Evolutionary conservation across 116 monocot species (phyloP), one percentile per base, ranked within the genome.

Genomic region (Phalaenopsis hybrid): DNA sequence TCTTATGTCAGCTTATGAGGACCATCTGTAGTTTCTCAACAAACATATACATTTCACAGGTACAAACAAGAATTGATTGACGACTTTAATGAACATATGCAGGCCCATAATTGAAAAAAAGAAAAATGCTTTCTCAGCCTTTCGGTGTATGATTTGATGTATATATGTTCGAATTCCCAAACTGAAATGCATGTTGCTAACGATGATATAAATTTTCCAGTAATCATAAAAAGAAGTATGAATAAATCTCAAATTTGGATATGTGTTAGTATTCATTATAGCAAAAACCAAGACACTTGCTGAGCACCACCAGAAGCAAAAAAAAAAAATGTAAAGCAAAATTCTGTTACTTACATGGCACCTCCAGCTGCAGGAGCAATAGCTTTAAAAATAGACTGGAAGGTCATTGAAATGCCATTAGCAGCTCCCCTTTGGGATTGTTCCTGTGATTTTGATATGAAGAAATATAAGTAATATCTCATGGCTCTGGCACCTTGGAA

Each of bases 351-450:
- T 96, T 83, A 96, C 96, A 96, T 48, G 57, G 74, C 80, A 75
- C 94, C 96, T 67, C 82, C 96, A 81, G 59, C 79, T 5, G 94
- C 96, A 79, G 96, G 96, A 84, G 92, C 96, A 77, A 88, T 69
- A 65, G 91, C 87, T 89, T 94, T 94, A 74, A 87, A 94, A 68
- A 94, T 43, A 67, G 97, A 97, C 86, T 93, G 93, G 18, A 58
- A 86, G 51, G 90, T 89, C 82, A 91, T 79, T 43, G 97, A 85
- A 80, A 94, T 88, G 31, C 98, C 97, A 90, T 97, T 97, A 76
- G 94, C 97, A 87, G 91, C 91, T 79, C 97, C 97, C 89, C 97
- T 91, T 86, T 93, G 94, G 70, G 88, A 82, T 90, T 97, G 94
- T 2, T 86, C 17, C 97, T 97, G 88, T 77, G 37, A 73, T 78